A percentile compares a stretch with the other conserved stretches of the same genome.
Conservation (phyloP, 129 eudicot species). For the Glebionis coronaria region DNA sequence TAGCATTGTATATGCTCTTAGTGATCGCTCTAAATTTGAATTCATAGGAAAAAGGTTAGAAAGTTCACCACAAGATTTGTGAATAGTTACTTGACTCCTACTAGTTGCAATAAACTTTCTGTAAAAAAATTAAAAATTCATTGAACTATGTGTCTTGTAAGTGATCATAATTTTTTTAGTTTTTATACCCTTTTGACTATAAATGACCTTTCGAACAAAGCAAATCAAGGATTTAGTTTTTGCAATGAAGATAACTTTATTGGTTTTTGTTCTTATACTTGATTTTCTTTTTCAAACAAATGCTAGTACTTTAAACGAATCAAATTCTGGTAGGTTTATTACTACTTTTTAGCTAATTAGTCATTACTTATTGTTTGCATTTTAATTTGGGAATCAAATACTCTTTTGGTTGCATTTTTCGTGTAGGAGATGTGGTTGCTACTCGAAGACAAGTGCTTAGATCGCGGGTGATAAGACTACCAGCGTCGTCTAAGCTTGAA, state of each 20-base stretch:
- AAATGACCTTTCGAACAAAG: not conserved
- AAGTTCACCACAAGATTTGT: too few relatives aligned
- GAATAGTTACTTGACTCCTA: too few relatives aligned
- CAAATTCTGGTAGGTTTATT: not conserved
- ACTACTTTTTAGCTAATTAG: not conserved
- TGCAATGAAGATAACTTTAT: not conserved
- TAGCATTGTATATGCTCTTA: too few relatives aligned
- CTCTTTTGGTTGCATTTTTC: not conserved
- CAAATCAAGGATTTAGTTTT: not conserved
- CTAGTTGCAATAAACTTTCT: too few relatives aligned
- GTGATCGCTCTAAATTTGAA: too few relatives aligned
- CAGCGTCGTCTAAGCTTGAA: not conserved
- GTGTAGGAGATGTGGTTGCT: not conserved
- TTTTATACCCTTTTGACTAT: not conserved
- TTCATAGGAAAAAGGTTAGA: too few relatives aligned
- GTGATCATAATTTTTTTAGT: too few relatives aligned
- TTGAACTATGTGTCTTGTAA: too few relatives aligned
- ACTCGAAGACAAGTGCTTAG: not conserved
- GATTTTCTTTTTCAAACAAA: conserved; percentile 4
- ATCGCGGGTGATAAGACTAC: not conserved
- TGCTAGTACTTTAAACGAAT: not conserved
- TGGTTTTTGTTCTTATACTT: not conserved
- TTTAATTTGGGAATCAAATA: not conserved
- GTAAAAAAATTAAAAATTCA: too few relatives aligned
- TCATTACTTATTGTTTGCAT: too few relatives aligned